Evolutionary conservation across 78 protist species (phyloP), one percentile per base, ranked within the genome.

Genomic region (Polysphondylium violaceum): DNA sequence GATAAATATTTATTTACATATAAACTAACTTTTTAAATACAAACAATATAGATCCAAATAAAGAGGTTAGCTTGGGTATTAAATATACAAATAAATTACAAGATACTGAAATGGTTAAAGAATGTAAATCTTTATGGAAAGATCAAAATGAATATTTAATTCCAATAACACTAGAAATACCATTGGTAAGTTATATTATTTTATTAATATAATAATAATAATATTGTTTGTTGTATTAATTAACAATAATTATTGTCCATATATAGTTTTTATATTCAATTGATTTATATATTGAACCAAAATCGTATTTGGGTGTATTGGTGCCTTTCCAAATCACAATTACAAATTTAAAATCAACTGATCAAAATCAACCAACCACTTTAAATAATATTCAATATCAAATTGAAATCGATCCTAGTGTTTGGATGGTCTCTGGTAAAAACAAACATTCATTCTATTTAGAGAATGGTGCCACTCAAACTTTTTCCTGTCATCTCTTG

Each of bases 111-210:
- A 33, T 69, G 4, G 35, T 69, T 38, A 69, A 9, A 69, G 79
- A 69, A 44, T 83, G 79, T n/a, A 83, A 83, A 69, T 36, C 71
- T 44, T n/a, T 83, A 23, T 83, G 91, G 91, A 83, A 61, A 59
- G 91, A 83, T 44, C 64, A 58, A 19, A 67, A 55, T 21, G 77
- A 67, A 33, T 83, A 59, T 63, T 12, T 16, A 33, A 69, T 60
- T 56, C 91, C 91, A 56, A 83, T 83, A 31, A 58, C 12, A 29
- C 44, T 83, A 2, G 59, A 67, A 17, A 47, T n/a, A 9, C 91
- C 91, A 63, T 3, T 36, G 6, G 75, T 68, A 68, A 41, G 75
- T 40, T 60, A 12, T 47, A 12, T 55, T 55, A 17, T 19, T 55
- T 55, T 19, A 19, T 55, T 17, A 21, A 4, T 19, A 55, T 55